These are phyloP conservation scores for Scedosporium aurantiacum DNA, from an alignment of 2,329 filamentous ascomycete genomes.

Conservation along the genomic window DNA sequence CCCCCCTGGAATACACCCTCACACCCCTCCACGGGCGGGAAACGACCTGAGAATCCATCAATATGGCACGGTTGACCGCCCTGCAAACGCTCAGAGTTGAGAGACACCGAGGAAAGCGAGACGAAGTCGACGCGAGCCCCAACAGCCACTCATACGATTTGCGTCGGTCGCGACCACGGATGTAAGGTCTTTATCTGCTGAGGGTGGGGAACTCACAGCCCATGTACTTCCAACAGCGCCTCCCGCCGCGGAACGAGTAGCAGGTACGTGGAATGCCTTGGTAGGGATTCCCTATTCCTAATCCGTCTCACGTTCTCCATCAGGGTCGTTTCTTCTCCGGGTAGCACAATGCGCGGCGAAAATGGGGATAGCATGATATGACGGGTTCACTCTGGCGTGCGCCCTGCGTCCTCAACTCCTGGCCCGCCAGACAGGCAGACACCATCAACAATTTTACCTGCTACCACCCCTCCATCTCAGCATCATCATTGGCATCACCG, in stretches of 20 bases:
- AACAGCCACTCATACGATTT: slow-evolving; percentile 2
- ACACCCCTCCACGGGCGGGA: neutral
- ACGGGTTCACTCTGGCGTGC: neutral
- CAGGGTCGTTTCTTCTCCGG: neutral
- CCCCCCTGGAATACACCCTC: neutral
- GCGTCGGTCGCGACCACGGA: neutral
- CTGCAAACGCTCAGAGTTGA: neutral
- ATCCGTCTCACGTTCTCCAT: neutral
- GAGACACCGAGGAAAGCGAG: neutral
- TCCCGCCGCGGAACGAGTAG: neutral
- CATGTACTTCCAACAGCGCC: neutral
- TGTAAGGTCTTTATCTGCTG: neutral
- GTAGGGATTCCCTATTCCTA: neutral
- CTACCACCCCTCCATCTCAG: neutral
- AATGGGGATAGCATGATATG: neutral
- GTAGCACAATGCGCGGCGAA: neutral
- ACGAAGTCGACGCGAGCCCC: neutral
- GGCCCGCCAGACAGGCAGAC: neutral
- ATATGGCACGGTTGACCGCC: neutral
- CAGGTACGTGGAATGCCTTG: neutral
- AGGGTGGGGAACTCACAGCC: neutral
- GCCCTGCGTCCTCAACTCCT: neutral
- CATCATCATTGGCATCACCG: neutral
- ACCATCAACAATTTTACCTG: neutral
- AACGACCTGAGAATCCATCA: neutral